Conservation (phyloP, 805 yeast species). For the Candida rishiriensis region DNA sequence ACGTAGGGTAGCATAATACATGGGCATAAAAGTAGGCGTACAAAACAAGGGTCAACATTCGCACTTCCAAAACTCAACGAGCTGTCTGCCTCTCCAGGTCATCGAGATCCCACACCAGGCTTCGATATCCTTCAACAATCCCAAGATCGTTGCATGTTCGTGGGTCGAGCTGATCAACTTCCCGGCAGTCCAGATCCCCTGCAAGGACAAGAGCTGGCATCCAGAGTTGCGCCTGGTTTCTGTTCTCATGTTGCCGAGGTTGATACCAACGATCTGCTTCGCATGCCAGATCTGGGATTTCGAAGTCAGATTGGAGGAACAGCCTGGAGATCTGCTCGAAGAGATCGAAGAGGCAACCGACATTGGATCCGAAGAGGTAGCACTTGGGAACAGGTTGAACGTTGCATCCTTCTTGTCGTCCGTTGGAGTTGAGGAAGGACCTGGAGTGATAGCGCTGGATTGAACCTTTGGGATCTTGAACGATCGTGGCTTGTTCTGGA, state of each 20-base stretch:
- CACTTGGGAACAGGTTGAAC: not conserved
- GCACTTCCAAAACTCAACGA: slow-evolving; percentile 25
- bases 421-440: not conserved
- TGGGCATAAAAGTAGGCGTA: no score
- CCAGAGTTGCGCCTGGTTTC: slow-evolving; percentile 14
- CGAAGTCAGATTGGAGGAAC: slow-evolving; percentile 8
- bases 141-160: slow-evolving; percentile 22
- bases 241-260: slow-evolving; percentile 14
- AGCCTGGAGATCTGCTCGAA: slow-evolving; percentile 7
- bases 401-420: not conserved
- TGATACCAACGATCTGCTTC: slow-evolving; percentile 34
- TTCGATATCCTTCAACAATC: slow-evolving; percentile 20
- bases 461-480: slow-evolving; percentile 15
- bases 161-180: slow-evolving; percentile 20
- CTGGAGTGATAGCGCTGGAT: not conserved
- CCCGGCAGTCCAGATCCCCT: slow-evolving; percentile 25
- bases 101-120: slow-evolving; percentile 18
- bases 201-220: slow-evolving; percentile 17
- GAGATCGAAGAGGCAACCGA: slow-evolving; percentile 2
- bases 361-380: not conserved
- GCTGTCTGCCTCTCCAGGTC: slow-evolving; percentile 20
- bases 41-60: slow-evolving; percentile 12
- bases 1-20: not conserved
- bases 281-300: slow-evolving; percentile 37
- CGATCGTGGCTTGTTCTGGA: slow-evolving; percentile 36